Evolutionary conservation across 441 rosid genomes (phyloP), one percentile per base, ranked within the genome.

Genomic region (Gossypium schwendimanii): DNA sequence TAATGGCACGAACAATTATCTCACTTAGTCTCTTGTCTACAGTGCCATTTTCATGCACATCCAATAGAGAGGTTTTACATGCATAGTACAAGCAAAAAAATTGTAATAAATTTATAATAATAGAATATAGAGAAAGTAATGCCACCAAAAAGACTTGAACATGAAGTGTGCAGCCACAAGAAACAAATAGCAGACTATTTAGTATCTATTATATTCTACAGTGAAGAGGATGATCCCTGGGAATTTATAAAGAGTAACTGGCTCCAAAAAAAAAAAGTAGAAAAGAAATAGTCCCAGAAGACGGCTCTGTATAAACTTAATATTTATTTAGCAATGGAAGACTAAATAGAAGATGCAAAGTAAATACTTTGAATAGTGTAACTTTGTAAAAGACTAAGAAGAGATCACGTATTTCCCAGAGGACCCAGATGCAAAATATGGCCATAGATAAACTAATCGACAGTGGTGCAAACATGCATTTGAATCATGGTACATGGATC

Each of bases 391-490:
- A 69, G 49, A 31, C 31, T 49, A 31, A 18, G 62, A 53, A 52
- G 49, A 69, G 63, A 53, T 33, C 50, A 69, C 36, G 12, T 53
- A 33, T 11, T 69, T 12, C 20, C 18, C 14, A 69, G 33, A 69
- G 18, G 36, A 53, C 20, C 18, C 20, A 53, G 20, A 69, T 12
- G 36, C n/a, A 53, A 33, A 65, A 24, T 23, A 18, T 31, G 33
- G 61, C 28, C 50, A 54, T 24, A 33, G 20, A 69, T 69, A 53
- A 33, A 69, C 23, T 15, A 50, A 18, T 20, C 1, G 7, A 54
- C 41, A 33, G 18, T 54, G 50, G 47, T 15, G 26, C 71, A 52
- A 68, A 67, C 41, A 67, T 50, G 71, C 70, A 66, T 66, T 15
- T 8, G 31, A 68, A 67, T 26, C 39, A 33, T 33, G 39, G 39